Evolutionary conservation across 164 flowering plant species (phyloP).

Genomic region (Magnolia officinalis): DNA sequence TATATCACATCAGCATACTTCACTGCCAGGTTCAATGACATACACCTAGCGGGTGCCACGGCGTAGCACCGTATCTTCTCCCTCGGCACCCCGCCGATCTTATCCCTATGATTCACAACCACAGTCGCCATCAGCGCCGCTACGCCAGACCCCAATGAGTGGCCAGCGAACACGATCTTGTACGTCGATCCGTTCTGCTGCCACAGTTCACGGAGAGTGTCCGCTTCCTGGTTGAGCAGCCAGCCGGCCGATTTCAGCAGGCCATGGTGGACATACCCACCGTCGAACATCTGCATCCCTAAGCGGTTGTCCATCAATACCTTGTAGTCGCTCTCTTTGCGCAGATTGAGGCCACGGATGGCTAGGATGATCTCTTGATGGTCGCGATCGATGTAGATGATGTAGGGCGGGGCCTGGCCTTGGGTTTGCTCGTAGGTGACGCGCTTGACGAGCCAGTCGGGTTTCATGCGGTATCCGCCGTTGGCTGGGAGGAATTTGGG

Average conservation of each 20-base stretch:
- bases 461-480: slow-evolving; percentile 56
- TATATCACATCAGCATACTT: slow-evolving; percentile 83
- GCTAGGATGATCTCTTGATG: slow-evolving; percentile 64
- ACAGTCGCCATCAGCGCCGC: slow-evolving; percentile 62
- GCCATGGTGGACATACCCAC: slow-evolving; percentile 85
- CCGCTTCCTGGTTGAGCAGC: slow-evolving; percentile 61
- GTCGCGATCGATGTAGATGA: slow-evolving; percentile 73
- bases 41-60: slow-evolving; percentile 86
- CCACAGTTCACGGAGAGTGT: slow-evolving; percentile 52
- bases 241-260: slow-evolving; percentile 73
- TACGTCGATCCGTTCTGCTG: slow-evolving; percentile 42
- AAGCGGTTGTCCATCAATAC: slow-evolving; percentile 55
- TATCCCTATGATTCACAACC: slow-evolving; percentile 54
- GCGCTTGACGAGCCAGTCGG: slow-evolving; percentile 62
- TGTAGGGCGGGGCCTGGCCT: slow-evolving; percentile 72
- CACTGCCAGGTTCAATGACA: slow-evolving; percentile 91
- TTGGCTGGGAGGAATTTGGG: slow-evolving; percentile 47
- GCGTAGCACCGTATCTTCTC: slow-evolving; percentile 52
- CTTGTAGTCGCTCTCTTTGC: slow-evolving; percentile 74
- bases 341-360: slow-evolving; percentile 74
- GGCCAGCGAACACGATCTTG: slow-evolving; percentile 66
- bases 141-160: slow-evolving; percentile 85
- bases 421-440: slow-evolving; percentile 60
- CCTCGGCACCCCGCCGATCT: slow-evolving; percentile 60
- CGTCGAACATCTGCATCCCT: slow-evolving; percentile 81